Evolutionary conservation across 139 green algal genomes (phyloP), one percentile per base, ranked within the genome.

Genomic region (Mychonastes homosphaera): DNA sequence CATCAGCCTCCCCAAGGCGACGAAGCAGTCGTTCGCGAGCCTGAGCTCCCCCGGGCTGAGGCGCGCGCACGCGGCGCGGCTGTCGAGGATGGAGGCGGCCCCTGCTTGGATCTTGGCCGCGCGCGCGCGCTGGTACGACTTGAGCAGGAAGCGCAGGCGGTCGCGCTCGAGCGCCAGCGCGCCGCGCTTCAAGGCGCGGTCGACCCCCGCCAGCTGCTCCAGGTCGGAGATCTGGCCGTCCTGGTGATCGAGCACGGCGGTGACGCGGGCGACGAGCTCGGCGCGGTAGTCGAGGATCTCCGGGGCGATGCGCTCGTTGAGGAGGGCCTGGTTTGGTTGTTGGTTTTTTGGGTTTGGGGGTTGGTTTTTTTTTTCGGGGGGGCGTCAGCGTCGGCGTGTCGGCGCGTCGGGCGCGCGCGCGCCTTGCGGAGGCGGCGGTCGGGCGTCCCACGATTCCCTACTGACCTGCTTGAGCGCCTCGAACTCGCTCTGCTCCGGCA

Each of bases 241-340:
- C 41, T 67, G 49, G 21, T 39, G 49, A 9, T 59, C 29, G 10
- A 67, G 24, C 10, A 10, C 34, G 12, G 27, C 29, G 26, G 29
- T 53, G 26, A 67, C 38, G 10, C 59, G 36, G 6, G 53, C 38
- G n/a, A 67, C 59, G 19, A 67, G 29, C 1, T 59, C 59, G n/a
- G 40, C 49, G 15, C 59, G 46, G 38, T 54, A 67, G 21, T 36
- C 18, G 30, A 67, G 28, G 10, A 67, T 59, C 18, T 67, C 59
- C 29, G 59, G 59, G 4, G 59, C 36, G 16, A 59, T 45, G 16
- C 50, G 49, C 21, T 67, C 59, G 29, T 67, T 67, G 1, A 67
- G 29, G 19, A 60, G 38, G 2, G 59, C 59, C 59, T 67, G 53
- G 5, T 23, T 27, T 28, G 45, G 30, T 23, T 23, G 23, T 19